A percentile compares a stretch with the other conserved stretches of the same genome.
These are phyloP conservation scores for Dissophora ornata DNA, from an alignment of 192 early-diverging fungal species.

Conservation along the genomic window DNA sequence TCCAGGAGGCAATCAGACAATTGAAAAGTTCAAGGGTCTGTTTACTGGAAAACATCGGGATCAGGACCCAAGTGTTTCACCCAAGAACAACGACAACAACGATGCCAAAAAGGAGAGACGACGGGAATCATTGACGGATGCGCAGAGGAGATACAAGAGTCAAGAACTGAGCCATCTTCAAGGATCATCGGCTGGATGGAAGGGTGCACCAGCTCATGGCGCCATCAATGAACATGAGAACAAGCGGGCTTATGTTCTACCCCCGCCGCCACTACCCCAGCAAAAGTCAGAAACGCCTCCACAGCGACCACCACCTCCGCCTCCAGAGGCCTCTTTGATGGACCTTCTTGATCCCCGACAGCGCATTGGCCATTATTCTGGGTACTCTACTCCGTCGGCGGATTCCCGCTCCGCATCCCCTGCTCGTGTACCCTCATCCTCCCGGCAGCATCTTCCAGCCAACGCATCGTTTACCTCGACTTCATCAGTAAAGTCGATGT, in stretches of 20 bases:
- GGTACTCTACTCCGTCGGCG: conserved; percentile 21
- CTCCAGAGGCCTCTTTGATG: conserved; percentile 39
- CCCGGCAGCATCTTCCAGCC: conserved; percentile 23
- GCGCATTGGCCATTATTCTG: conserved; percentile 16
- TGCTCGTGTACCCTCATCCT: conserved; percentile 10
- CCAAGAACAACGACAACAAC: conserved; percentile 4
- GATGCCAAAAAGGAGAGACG: conserved; percentile 7
- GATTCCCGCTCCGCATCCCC: conserved; percentile 40
- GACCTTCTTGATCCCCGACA: conserved; percentile 39
- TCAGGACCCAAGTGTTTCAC: conserved; percentile 3
- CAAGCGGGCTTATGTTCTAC: conserved; percentile 14
- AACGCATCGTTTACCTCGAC: conserved; percentile 46
- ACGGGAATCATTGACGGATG: conserved; percentile 35
- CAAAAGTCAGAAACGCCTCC: conserved; percentile 11
- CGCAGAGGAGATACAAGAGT: conserved; percentile 40
- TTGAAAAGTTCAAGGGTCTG: conserved; percentile 41
- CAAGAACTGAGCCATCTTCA: conserved; percentile 24
- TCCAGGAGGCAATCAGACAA: conserved; percentile 18
- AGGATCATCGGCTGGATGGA: conserved; percentile 6
- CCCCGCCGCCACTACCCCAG: conserved; percentile 22
- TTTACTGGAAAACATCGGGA: conserved; percentile 39
- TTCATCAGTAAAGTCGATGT: conserved; percentile 22
- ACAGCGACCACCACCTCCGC: conserved; percentile 32
- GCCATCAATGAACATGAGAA: no score
- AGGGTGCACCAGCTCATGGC: not conserved